A percentile compares a stretch with the other conserved stretches of the same genome.
phyloP scores from a whole-genome alignment of 371 early-diverging fungal genomes.

The Mucor racemosus region DNA sequence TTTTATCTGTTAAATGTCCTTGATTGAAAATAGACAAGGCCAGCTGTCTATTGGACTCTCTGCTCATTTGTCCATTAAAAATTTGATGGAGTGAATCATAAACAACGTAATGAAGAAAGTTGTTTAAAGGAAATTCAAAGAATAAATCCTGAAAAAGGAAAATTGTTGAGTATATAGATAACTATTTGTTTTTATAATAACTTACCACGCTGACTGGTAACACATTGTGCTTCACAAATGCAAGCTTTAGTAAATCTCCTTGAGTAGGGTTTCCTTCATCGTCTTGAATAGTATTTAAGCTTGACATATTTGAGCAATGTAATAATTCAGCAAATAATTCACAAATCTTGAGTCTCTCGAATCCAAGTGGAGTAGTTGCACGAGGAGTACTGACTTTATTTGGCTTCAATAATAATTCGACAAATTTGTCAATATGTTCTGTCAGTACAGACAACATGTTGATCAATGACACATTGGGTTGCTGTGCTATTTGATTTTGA shows the following conservation, averaged over 20 bases:
- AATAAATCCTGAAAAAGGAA: slow-evolving; percentile 65
- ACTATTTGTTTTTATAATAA: neutral
- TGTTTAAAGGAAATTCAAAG: slow-evolving; percentile 91
- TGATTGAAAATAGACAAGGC: slow-evolving; percentile 81
- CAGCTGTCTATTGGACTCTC: slow-evolving; percentile 67
- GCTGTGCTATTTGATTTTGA: slow-evolving; percentile 18
- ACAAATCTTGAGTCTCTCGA: slow-evolving; percentile 89
- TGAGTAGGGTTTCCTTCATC: slow-evolving; percentile 36
- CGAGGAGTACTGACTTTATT: slow-evolving; percentile 22
- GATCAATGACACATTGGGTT: slow-evolving; percentile 57
- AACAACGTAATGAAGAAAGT: slow-evolving; percentile 94
- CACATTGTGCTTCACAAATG: slow-evolving; percentile 67
- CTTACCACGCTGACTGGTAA: slow-evolving; percentile 59
- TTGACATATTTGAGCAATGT: slow-evolving; percentile 82
- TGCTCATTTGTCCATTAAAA: slow-evolving; percentile 77
- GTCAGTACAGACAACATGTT: slow-evolving; percentile 83
- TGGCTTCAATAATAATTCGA: slow-evolving; percentile 60
- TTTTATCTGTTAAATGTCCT: slow-evolving; percentile 77
- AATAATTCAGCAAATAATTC: slow-evolving; percentile 95
- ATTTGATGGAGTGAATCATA: slow-evolving; percentile 96
- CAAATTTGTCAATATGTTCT: slow-evolving; percentile 69
- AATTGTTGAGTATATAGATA: neutral
- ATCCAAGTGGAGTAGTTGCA: slow-evolving; percentile 78
- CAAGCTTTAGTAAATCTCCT: slow-evolving; percentile 72
- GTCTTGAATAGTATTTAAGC: slow-evolving; percentile 50